phyloP scores from a whole-genome alignment of 352 stramenopile genomes.

The Hyphochytrium catenoides region DNA sequence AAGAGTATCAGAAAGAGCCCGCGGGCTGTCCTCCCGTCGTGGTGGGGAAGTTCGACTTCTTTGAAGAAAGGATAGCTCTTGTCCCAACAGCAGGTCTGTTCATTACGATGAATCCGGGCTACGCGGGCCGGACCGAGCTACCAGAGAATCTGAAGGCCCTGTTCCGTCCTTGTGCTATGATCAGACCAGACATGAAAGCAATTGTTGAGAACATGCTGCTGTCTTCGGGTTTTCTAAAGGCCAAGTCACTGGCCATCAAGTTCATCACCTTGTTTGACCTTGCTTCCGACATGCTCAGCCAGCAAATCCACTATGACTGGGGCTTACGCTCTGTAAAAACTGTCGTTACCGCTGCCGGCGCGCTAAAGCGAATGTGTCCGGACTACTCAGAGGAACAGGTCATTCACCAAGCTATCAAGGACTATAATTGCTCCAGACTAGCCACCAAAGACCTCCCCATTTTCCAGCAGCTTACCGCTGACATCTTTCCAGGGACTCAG shows the following conservation, averaged over 20 bases:
- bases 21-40: slow-evolving; percentile 10
- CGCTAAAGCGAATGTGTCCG: slow-evolving; percentile 62
- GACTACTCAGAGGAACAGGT: slow-evolving; percentile 62
- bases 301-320: slow-evolving; percentile 82
- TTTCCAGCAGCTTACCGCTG: slow-evolving; percentile 74
- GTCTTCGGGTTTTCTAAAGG: slow-evolving; percentile 71
- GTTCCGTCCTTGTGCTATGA: slow-evolving; percentile 75
- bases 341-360: slow-evolving; percentile 79
- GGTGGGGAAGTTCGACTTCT: slow-evolving; percentile 60
- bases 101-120: slow-evolving; percentile 84
- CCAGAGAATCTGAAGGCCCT: slow-evolving; percentile 76
- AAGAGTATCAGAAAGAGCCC: slow-evolving; percentile 6
- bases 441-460: slow-evolving; percentile 71
- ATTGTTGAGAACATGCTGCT: slow-evolving; percentile 89
- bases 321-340: slow-evolving; percentile 83
- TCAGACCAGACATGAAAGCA: slow-evolving; percentile 61
- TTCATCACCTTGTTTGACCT: slow-evolving; percentile 71
- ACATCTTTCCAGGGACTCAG: slow-evolving; percentile 56
- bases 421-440: slow-evolving; percentile 88
- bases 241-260: slow-evolving; percentile 44
- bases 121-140: slow-evolving; percentile 64
- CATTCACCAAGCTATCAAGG: slow-evolving; percentile 79
- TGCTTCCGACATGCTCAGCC: slow-evolving; percentile 52
- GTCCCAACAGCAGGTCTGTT: slow-evolving; percentile 66
- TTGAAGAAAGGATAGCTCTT: slow-evolving; percentile 55